Conservation (phyloP, 1,284 basidiomycete species). For the Puccinia horiana region DNA sequence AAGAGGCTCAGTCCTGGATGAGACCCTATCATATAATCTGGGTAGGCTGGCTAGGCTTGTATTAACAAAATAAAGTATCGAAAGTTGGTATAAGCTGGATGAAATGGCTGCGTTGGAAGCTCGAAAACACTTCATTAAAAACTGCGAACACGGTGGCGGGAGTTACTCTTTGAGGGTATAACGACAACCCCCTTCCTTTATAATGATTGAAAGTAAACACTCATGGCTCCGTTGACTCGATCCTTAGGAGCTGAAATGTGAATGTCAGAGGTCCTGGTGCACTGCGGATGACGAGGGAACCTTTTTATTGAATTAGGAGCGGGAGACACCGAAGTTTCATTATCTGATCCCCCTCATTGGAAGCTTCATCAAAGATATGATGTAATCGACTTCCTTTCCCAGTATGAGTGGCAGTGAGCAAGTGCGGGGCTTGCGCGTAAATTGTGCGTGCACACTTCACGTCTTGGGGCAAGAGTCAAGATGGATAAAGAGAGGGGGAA, state of each 20-base stretch:
- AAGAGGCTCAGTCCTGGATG: not conserved
- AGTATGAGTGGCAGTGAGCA: not conserved
- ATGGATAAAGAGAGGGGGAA: too few species aligned
- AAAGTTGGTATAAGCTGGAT: not conserved
- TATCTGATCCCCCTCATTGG: not conserved
- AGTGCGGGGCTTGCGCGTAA: not conserved
- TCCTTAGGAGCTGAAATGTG: not conserved
- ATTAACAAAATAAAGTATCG: not conserved
- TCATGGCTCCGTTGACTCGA: not conserved
- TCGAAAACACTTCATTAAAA: not conserved
- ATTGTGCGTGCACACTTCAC: not conserved
- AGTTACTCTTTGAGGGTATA: too few species aligned
- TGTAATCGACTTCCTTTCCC: too few species aligned
- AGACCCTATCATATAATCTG: not conserved
- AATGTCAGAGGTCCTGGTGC: not conserved
- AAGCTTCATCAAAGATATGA: not conserved
- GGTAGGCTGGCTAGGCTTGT: not conserved
- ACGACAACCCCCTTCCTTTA: not conserved
- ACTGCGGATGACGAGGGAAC: not conserved
- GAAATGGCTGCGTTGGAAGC: not conserved
- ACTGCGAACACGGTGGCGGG: not conserved
- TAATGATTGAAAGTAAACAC: not conserved
- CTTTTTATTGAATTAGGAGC: not conserved
- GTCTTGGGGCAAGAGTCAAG: too few species aligned
- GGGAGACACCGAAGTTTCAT: not conserved